These are phyloP conservation scores for cucumber (Cucumis sativus) DNA, from an alignment of 306 rosid species.

Conservation along the genomic window Cucumber_9930_V3 NC_026655.2:3668501-3669000, in stretches of 20 bases:
- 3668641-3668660: neutral
- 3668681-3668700: neutral
- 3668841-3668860: slow-evolving; percentile 16
- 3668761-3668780: slow-evolving; percentile 38
- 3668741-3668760: slow-evolving; percentile 23
- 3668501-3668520: slow-evolving; percentile 79
- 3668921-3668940: slow-evolving; percentile 36
- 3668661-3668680: slow-evolving; percentile 5
- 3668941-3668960: slow-evolving; percentile 31
- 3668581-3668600: neutral
- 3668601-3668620: neutral
- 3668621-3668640: neutral
- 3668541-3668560: slow-evolving; percentile 6
- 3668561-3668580: slow-evolving; percentile 5
- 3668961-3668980: slow-evolving; percentile 8
- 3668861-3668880: slow-evolving; percentile 9
- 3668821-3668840: slow-evolving; percentile 5
- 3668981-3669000: slow-evolving; percentile 7
- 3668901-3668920: slow-evolving; percentile 13
- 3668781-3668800: slow-evolving; percentile 17
- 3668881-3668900: slow-evolving; percentile 6
- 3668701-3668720: slow-evolving; percentile 5
- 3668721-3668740: slow-evolving; percentile 8
- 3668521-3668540: slow-evolving; percentile 35
- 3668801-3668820: slow-evolving; percentile 12